A percentile compares a stretch with the other conserved stretches of the same genome.
phyloP scores from a whole-genome alignment of 495 filamentous ascomycete genomes.

The Xylaria bambusicola region DNA sequence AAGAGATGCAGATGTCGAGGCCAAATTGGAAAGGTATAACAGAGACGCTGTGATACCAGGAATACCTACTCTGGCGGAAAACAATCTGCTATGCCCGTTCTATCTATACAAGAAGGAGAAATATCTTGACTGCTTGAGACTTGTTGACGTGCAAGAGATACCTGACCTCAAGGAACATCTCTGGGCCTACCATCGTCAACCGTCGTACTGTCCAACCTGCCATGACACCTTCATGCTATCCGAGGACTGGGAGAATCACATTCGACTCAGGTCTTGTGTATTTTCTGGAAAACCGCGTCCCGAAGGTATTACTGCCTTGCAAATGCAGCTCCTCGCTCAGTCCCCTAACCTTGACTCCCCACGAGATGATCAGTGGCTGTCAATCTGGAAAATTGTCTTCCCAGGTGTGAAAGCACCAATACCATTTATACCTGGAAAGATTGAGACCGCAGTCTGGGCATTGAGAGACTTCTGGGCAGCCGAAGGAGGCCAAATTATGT shows the following conservation, averaged over 20 bases:
- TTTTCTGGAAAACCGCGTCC: constrained; percentile 3
- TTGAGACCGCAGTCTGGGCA: constrained; percentile 18
- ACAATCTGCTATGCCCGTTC: constrained; percentile 23
- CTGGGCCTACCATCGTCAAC: constrained; percentile 18
- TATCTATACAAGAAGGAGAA: constrained; percentile 12
- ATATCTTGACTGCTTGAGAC: constrained; percentile 18
- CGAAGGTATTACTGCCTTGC: constrained; percentile 24
- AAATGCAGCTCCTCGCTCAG: constrained; percentile 23
- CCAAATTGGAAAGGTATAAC: constrained; percentile 6
- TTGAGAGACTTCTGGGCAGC: constrained; percentile 26
- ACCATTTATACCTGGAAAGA: not conserved
- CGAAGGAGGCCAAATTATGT: constrained; percentile 17
- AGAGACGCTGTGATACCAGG: constrained; percentile 2
- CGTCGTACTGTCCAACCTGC: constrained; percentile 24
- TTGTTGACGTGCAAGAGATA: constrained; percentile 13
- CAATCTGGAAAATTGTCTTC: constrained; percentile 25
- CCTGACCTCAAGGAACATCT: constrained; percentile 25
- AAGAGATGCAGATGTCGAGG: not conserved
- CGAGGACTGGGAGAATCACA: constrained; percentile 17
- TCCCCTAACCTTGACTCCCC: constrained; percentile 3
- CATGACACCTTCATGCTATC: constrained; percentile 14
- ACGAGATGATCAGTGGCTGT: constrained; percentile 21
- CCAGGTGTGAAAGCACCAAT: constrained; percentile 15
- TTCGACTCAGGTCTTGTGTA: constrained; percentile 15
- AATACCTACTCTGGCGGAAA: not conserved